Evolutionary conservation across 352 stramenopile genomes (phyloP), one percentile per base, ranked within the genome.

Genomic region (Elongisporangium prolatum): DNA sequence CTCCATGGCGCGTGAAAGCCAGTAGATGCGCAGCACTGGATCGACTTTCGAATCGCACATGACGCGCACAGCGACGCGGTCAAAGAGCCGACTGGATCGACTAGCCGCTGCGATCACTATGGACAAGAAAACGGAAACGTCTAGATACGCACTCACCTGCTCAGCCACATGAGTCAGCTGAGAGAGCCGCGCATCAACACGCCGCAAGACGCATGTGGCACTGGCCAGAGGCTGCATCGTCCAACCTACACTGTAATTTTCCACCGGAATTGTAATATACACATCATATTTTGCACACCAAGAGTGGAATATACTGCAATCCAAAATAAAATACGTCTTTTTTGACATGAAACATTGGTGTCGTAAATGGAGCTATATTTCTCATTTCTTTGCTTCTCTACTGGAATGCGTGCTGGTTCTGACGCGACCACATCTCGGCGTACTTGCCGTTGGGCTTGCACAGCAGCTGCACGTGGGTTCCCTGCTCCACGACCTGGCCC

Each of bases 391-490:
- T 44, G 34, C 11, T 44, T 44, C 34, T 44, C 34, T 44, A 44
- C 34, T 44, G 34, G 37, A 74, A 60, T 47, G 74, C 57, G 58
- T 73, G 61, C 57, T 84, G 67, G 60, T 88, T 83, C 77, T 90
- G 80, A 34, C 71, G 69, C 28, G 67, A 60, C 75, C 83, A 89
- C 72, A 94, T 87, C 52, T 88, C 75, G 24, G 82, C 72, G 65
- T 96, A 96, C 66, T 89, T 88, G 52, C 87, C 75, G 18, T 72
- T 56, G 6, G 63, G 61, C 22, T 83, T 64, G 28, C 71, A 69
- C 66, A 98, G 69, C 34, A 98, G 70, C 57, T 97, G 75, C 18
- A 82, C 57, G 60, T 98, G 94, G 21, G 77, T 93, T 20, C 94
- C 94, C 38, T 88, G 65, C 63, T 98, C 90, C n/a, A 92, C 71